Conservation (phyloP, 73 alveolate genomes). For the Stentor coeruleus region DNA sequence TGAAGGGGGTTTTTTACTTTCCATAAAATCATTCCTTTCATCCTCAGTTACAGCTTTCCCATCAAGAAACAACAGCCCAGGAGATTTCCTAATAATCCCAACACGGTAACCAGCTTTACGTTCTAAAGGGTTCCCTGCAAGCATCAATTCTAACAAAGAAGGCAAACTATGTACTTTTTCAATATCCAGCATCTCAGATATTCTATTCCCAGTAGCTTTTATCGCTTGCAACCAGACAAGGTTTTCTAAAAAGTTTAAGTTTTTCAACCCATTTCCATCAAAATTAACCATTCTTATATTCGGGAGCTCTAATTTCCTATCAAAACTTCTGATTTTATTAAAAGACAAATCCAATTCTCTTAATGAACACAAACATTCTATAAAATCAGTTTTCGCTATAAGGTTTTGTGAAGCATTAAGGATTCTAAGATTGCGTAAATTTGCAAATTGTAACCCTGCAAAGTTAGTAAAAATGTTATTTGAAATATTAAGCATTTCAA, state of each 20-base stretch:
- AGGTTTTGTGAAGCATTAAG: slow-evolving; percentile 70
- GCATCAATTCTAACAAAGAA: slow-evolving; percentile 53
- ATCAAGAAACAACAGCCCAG: slow-evolving; percentile 57
- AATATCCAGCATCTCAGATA: slow-evolving; percentile 70
- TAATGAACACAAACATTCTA: slow-evolving; percentile 54
- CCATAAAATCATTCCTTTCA: slow-evolving; percentile 14
- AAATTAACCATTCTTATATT: slow-evolving; percentile 51
- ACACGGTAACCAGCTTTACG: slow-evolving; percentile 72
- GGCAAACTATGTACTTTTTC: slow-evolving; percentile 59
- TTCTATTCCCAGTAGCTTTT: slow-evolving; percentile 57
- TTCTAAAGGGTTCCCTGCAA: slow-evolving; percentile 60
- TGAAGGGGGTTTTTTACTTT: not conserved
- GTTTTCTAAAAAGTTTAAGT: slow-evolving; percentile 49
- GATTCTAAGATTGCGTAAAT: slow-evolving; percentile 61
- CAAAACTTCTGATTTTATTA: slow-evolving; percentile 62
- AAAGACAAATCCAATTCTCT: slow-evolving; percentile 70
- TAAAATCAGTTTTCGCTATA: slow-evolving; percentile 56
- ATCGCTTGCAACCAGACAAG: slow-evolving; percentile 56
- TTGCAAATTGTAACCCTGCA: slow-evolving; percentile 62
- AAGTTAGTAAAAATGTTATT: slow-evolving; percentile 58
- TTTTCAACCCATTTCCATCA: slow-evolving; percentile 72
- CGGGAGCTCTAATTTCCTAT: slow-evolving; percentile 52
- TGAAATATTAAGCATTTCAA: slow-evolving; percentile 66
- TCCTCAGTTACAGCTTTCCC: slow-evolving; percentile 43
- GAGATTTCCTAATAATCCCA: slow-evolving; percentile 60